Base-by-base conservation (phyloP, 2,329 filamentous ascomycete species). In the Tolypocladium cylindrosporum region DNA sequence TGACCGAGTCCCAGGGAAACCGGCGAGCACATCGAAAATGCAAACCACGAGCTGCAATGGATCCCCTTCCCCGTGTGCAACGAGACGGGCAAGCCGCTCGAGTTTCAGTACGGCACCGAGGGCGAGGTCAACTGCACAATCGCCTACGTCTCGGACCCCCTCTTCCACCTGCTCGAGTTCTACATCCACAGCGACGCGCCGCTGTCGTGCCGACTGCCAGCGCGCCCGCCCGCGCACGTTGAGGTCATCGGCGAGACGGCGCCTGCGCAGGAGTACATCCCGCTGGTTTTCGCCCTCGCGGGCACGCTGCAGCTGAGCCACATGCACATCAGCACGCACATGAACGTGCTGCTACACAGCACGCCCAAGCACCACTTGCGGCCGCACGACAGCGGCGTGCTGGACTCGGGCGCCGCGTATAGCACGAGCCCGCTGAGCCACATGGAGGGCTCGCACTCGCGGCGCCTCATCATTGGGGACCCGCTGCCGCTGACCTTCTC, bases 181-280 rank as follows among this genome's bases (percentile, higher is more conserved):
- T 97, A 97, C 80, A 87, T 97, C 72, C 94, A 97, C 80, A 91
- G 89, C 77, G 94, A 99, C 74, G 92, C 91, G 21, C 94, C 94
- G 11, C 80, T 97, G 55, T 86, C 91, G 57, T 99, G 94, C 74
- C 92, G 94, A 56, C 84, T 97, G 16, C 91, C 93, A 36, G 84
- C 90, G 0, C 86, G 88, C 9, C 93, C 93, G 0, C 70, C 80
- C 14, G 74, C 76, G 9, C 77, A 82, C 62, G 72, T 83, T 62
- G 78, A 83, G 67, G 73, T 79, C 40, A 71, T 84, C 9, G 81
- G 80, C 70, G 79, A 80, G 69, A 71, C 72, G 61, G 73, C 74
- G 1, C 72, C 74, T 41, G 73, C 72, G 58, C 78, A 77, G 58
- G 82, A 86, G 68, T 91, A 89, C 74, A 89, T 93, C 16, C 92